Conservation (phyloP, 345 rosid species). For the Linum usitatissimum region DNA sequence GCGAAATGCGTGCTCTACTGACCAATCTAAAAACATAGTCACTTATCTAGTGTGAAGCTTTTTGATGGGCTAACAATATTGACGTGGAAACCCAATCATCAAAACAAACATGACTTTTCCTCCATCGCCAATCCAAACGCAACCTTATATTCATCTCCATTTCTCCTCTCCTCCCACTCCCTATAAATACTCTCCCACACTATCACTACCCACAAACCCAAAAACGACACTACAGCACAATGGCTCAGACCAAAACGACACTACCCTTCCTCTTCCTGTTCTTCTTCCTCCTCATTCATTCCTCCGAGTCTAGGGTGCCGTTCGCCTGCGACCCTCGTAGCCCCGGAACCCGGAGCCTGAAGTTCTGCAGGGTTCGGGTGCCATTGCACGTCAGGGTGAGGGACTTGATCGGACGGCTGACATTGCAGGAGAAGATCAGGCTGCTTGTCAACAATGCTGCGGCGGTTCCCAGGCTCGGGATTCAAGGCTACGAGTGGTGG, state of each 20-base stretch:
- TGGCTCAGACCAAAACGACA: slow-evolving; percentile 1
- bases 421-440: slow-evolving; percentile 23
- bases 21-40: not conserved
- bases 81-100: slow-evolving; percentile 20
- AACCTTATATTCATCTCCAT: not conserved
- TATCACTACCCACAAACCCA: not conserved
- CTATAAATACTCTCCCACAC: slow-evolving; percentile 1
- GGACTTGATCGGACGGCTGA: slow-evolving; percentile 21
- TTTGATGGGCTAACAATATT: slow-evolving; percentile 8
- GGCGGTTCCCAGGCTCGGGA: slow-evolving; percentile 23
- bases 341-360: slow-evolving; percentile 11
- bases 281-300: not conserved
- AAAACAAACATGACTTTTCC: not conserved
- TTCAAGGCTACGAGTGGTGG: slow-evolving; percentile 29
- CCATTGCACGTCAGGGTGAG: slow-evolving; percentile 19
- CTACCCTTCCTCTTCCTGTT: not conserved
- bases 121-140: slow-evolving; percentile 8
- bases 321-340: slow-evolving; percentile 23
- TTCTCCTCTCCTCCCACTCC: not conserved
- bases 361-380: slow-evolving; percentile 13
- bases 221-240: not conserved
- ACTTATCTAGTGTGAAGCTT: not conserved
- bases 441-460: slow-evolving; percentile 23
- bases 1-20: slow-evolving; percentile 11
- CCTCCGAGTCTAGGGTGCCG: slow-evolving; percentile 9